Conservation (phyloP, 768 basidiomycete genomes). For the Pleurotus djamor region DNA sequence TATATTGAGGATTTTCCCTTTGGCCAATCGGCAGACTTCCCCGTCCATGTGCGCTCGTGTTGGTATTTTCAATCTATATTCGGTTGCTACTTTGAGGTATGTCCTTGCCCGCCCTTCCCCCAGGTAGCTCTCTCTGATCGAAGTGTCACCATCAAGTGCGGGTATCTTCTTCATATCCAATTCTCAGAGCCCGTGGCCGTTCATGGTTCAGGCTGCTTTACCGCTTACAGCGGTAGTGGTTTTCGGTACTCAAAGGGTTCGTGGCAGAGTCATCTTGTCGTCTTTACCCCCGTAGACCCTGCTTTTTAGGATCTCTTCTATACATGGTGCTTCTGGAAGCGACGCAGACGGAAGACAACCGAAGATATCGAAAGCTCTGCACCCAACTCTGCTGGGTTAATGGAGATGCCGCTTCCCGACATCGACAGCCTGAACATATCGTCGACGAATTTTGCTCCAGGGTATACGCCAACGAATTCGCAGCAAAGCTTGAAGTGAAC, state of each 20-base stretch:
- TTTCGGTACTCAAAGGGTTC: slow-evolving; percentile 49
- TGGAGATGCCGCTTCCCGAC: not conserved
- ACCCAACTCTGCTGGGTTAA: not conserved
- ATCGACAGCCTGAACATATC: slow-evolving; percentile 1
- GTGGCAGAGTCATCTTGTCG: slow-evolving; percentile 1
- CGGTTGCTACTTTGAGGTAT: slow-evolving; percentile 40
- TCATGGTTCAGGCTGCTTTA: slow-evolving; percentile 49
- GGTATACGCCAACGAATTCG: slow-evolving; percentile 12
- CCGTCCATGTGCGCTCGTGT: slow-evolving; percentile 34
- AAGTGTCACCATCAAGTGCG: slow-evolving; percentile 21
- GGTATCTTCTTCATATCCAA: slow-evolving; percentile 34
- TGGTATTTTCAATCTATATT: slow-evolving; percentile 42
- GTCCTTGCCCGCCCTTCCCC: slow-evolving; percentile 10
- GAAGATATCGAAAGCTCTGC: not conserved
- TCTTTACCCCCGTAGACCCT: not conserved
- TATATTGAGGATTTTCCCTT: slow-evolving; percentile 37
- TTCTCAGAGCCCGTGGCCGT: slow-evolving; percentile 27
- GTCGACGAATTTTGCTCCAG: not conserved
- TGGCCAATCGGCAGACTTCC: slow-evolving; percentile 33
- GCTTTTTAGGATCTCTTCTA: slow-evolving; percentile 33
- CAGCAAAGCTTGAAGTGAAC: slow-evolving; percentile 13
- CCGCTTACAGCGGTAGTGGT: slow-evolving; percentile 45
- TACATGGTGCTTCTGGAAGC: slow-evolving; percentile 30
- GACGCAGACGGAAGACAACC: not conserved
- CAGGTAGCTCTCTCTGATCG: not conserved